Base-by-base conservation (phyloP, 306 rosid genomes). In the Arachis stenosperma region DNA sequence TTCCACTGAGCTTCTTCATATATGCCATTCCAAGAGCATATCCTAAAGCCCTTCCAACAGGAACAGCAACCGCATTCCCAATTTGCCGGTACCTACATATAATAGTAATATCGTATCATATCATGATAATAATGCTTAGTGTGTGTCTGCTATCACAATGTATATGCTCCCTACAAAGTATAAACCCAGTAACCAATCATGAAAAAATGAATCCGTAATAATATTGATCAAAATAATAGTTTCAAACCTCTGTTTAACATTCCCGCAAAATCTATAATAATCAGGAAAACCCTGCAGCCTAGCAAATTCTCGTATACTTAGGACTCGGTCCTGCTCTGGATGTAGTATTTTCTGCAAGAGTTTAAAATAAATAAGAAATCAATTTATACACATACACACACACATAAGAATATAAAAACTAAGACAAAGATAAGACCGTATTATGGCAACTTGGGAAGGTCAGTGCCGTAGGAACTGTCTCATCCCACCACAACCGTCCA, bases 401-500 rank as follows among this genome's bases (percentile, higher is more conserved):
- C 2, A 8, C 56, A 10, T 10, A 54, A 62, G 52, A 70, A 77
- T 56, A 4, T 33, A 2, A 33, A 33, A 33, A 33, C 69, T 51
- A n/a, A 75, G 86, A 76, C 48, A 43, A 71, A 39, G 52, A 68
- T 14, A 52, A 76, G 58, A 94, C 96, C 97, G 81, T 88, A 78
- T 67, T 81, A 80, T 86, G 96, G 82, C 86, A 86, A 74, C 69
- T 73, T 46, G 97, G 94, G 79, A 33, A 13, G 13, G 98, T 94
- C 73, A 94, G 50, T 9, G 93, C 98, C 57, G 97, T 94, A 55
- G 98, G 83, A 74, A 94, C 85, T 3, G 92, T 91, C 82, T 91
- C 98, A 67, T 94, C 98, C 97, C 98, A 94, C 98, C 98, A 94
- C 75, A 94, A 81, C 85, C 98, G 87, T 29, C 79, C 89, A 91